Evolutionary conservation across 176 grass and related monocot species (phyloP).

Genomic region (Aechmea fasciata): DNA sequence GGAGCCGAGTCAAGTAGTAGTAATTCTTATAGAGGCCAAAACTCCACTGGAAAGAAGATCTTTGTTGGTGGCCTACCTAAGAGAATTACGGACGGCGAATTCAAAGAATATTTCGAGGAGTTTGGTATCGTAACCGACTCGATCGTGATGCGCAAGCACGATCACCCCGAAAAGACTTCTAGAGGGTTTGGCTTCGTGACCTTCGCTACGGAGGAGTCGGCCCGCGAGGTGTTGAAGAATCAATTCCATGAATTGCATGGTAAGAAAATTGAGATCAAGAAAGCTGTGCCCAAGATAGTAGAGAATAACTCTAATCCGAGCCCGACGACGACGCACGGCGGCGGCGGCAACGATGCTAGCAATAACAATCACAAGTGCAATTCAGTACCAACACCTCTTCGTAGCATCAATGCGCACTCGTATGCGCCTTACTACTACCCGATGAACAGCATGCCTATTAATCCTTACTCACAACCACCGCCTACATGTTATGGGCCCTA

Average conservation of each 20-base stretch:
- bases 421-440: too few species aligned
- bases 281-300: conserved; percentile 23
- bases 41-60: conserved; percentile 39
- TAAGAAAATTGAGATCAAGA: conserved; percentile 30
- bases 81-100: conserved; percentile 24
- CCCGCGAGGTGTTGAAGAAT: conserved; percentile 28
- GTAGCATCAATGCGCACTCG: too few species aligned
- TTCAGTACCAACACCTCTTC: too few species aligned
- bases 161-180: conserved; percentile 22
- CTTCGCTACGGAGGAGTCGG: conserved; percentile 35
- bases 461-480: too few species aligned
- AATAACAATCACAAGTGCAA: too few species aligned
- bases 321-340: too few species aligned
- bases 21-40: background rate
- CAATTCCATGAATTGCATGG: conserved; percentile 46
- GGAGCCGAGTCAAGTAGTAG: background rate
- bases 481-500: too few species aligned
- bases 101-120: conserved; percentile 45
- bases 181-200: conserved; percentile 63
- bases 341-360: too few species aligned
- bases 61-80: conserved; percentile 53
- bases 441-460: too few species aligned
- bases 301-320: too few species aligned
- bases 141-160: conserved; percentile 29
- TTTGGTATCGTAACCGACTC: conserved; percentile 49